A percentile compares a stretch with the other conserved stretches of the same genome.
phyloP scores from a whole-genome alignment of 352 stramenopile genomes.

The Globisporangium middletonii region DNA sequence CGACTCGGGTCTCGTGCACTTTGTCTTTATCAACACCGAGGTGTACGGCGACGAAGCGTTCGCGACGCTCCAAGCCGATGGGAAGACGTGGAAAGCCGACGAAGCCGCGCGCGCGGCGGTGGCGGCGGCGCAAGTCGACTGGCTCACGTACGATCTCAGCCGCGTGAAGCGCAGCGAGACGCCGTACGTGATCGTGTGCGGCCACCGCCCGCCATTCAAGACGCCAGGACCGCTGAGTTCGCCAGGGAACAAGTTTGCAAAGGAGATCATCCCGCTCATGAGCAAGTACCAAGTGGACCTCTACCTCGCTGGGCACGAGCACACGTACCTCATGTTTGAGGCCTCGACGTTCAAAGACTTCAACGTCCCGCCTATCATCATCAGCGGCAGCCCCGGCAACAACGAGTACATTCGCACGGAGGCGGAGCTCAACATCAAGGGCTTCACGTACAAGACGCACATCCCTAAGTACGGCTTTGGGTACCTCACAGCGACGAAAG shows the following conservation, averaged over 20 bases:
- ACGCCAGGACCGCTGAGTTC: slow-evolving; percentile 35
- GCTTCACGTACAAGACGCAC: slow-evolving; percentile 49
- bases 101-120: slow-evolving; percentile 28
- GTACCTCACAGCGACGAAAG: slow-evolving; percentile 53
- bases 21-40: slow-evolving; percentile 77
- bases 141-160: slow-evolving; percentile 70
- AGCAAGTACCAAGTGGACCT: slow-evolving; percentile 71
- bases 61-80: slow-evolving; percentile 33
- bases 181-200: slow-evolving; percentile 68
- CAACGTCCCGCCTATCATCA: slow-evolving; percentile 61
- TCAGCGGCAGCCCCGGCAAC: slow-evolving; percentile 67
- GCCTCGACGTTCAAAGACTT: slow-evolving; percentile 40
- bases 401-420: slow-evolving; percentile 66
- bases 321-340: slow-evolving; percentile 68
- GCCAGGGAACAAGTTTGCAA: slow-evolving; percentile 45
- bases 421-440: slow-evolving; percentile 40
- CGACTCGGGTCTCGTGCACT: slow-evolving; percentile 53
- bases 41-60: slow-evolving; percentile 68
- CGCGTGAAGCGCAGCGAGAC: slow-evolving; percentile 49
- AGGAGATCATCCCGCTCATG: slow-evolving; percentile 65
- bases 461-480: slow-evolving; percentile 76
- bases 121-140: slow-evolving; percentile 33
- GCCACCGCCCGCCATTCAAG: slow-evolving; percentile 68
- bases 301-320: slow-evolving; percentile 63
- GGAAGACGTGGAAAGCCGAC: slow-evolving; percentile 40